Percentiles rank a stretch among this genome's conserved stretches.
Conservation (phyloP, 371 early-diverging fungal genomes). For the Rhizopus stolonifer region DNA sequence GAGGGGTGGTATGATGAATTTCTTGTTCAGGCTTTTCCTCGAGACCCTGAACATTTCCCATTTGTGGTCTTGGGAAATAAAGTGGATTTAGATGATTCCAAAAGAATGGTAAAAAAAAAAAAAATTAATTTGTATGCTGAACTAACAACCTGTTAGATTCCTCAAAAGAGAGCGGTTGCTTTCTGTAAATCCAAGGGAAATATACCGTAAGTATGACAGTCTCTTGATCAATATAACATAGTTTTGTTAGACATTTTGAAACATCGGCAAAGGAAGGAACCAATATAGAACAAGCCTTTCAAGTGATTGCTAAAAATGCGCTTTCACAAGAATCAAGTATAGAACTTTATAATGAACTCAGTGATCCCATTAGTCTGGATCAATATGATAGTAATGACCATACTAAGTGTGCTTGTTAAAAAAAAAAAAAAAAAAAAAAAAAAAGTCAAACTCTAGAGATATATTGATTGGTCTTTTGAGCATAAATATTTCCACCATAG, state of each 20-base stretch:
- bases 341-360: slow-evolving; percentile 48
- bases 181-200: slow-evolving; percentile 95
- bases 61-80: slow-evolving; percentile 98
- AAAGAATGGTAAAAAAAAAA: slow-evolving; percentile 76
- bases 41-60: slow-evolving; percentile 94
- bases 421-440: too few relatives aligned
- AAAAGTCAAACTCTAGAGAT: too few relatives aligned
- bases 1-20: slow-evolving; percentile 97
- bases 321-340: slow-evolving; percentile 84
- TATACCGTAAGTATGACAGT: slow-evolving; percentile 64
- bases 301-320: slow-evolving; percentile 87
- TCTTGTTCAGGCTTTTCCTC: slow-evolving; percentile 87
- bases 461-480: too few relatives aligned
- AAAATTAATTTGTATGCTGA: too few relatives aligned
- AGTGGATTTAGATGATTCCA: slow-evolving; percentile 93
- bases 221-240: background rate
- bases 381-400: slow-evolving; percentile 18
- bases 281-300: slow-evolving; percentile 95
- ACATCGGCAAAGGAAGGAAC: slow-evolving; percentile 95
- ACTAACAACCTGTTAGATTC: slow-evolving; percentile 65
- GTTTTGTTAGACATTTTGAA: slow-evolving; percentile 53
- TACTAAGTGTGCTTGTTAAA: slow-evolving; percentile 39
- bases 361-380: slow-evolving; percentile 36
- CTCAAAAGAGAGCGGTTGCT: slow-evolving; percentile 90
- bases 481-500: too few relatives aligned